A percentile compares a stretch with the other conserved stretches of the same genome.
Evolutionary conservation across 768 basidiomycete species (phyloP).

Genomic region (Leucocoprinus leucothites): DNA sequence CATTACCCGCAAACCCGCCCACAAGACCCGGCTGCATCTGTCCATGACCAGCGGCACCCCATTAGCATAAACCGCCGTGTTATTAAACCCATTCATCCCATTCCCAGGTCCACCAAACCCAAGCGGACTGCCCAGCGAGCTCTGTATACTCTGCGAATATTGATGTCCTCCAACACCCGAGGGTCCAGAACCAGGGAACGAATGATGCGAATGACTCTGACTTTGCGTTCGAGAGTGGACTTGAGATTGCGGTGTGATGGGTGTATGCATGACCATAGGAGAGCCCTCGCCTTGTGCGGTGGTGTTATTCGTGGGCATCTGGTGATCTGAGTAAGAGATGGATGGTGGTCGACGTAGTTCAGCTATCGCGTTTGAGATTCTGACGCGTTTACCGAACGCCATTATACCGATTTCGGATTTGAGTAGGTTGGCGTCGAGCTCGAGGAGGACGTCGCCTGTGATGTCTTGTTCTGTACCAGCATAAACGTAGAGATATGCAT

Average conservation of each 20-base stretch:
- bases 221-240: conserved; percentile 40
- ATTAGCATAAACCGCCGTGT: conserved; percentile 12
- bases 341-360: conserved; percentile 79
- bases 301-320: not conserved
- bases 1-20: not conserved
- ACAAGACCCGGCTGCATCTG: not conserved
- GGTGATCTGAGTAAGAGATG: conserved; percentile 50
- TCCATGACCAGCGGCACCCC: conserved; percentile 15
- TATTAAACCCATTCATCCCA: conserved; percentile 17
- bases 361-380: conserved; percentile 88
- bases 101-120: conserved; percentile 12
- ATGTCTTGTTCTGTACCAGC: conserved; percentile 89
- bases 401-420: conserved; percentile 91
- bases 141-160: conserved; percentile 33
- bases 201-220: conserved; percentile 42
- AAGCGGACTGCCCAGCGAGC: conserved; percentile 41
- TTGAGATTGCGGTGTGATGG: conserved; percentile 17
- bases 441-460: conserved; percentile 93
- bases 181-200: conserved; percentile 30
- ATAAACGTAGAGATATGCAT: too few relatives aligned
- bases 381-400: conserved; percentile 92
- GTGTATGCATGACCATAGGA: conserved; percentile 30
- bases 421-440: conserved; percentile 87
- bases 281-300: conserved; percentile 19
- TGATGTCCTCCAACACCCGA: conserved; percentile 16